Base-by-base conservation (phyloP, 169 alveolate species). In the Plasmodium billcollinsi region DNA sequence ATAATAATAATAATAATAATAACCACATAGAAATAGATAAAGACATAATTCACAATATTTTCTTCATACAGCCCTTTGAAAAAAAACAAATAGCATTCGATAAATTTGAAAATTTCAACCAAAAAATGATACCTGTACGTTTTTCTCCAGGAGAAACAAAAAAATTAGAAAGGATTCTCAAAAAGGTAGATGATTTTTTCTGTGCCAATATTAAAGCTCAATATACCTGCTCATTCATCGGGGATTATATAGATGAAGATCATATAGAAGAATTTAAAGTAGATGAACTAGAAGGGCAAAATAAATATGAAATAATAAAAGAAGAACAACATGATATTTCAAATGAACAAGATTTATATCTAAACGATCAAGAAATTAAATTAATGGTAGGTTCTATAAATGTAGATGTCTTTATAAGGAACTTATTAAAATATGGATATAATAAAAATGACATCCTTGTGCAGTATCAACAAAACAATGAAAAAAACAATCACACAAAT, bases 311-410 rank as follows among this genome's bases (percentile, higher is more conserved):
- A 29, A 33, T 8, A 43, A 29, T 47, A 18, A 24, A 62, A 26
- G 20, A 3, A 15, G 52, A 66, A 15, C 54, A 52, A 80, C 56
- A 63, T 21, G 67, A 67, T 26, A 47, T 29, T 66, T 49, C 49
- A 66, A 54, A 50, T 24, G 54, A n/a, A 6, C 20, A 49, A 21
- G 45, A 49, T n/a, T 11, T 7, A 11, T 18, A 24, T 3, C 1
- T 20, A 56, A 26, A 24, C 14, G 76, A 49, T n/a, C 9, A 21
- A 18, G 12, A 71, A 0, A 47, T 78, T 43, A 33, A 49, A 14
- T 70, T 78, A 43, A 78, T 78, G 89, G 65, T 78, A 50, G 89
- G 89, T 3, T 50, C 89, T 24, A 78, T 78, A 65, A 45, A 70
- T 14, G 78, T 39, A 65, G 71, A 78, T 59, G 71, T 65, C 3